Conservation (phyloP, 164 flowering plant genomes). For the Warburgia ugandensis region DNA sequence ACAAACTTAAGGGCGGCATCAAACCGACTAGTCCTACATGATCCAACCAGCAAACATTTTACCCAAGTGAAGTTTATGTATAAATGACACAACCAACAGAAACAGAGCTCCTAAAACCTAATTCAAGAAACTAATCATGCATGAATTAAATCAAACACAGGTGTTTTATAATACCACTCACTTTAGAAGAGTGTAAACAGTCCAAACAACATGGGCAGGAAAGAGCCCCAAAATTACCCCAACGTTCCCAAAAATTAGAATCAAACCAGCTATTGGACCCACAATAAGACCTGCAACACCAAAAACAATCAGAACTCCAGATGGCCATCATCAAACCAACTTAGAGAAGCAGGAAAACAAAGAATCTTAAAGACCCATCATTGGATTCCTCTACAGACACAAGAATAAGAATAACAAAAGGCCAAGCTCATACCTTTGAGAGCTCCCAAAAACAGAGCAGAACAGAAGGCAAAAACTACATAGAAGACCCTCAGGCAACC, state of each 20-base stretch:
- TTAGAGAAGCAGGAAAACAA: not conserved
- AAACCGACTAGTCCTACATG: constrained; percentile 57
- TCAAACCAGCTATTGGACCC: constrained; percentile 73
- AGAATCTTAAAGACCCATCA: not conserved
- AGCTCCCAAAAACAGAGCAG: constrained; percentile 69
- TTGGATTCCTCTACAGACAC: constrained; percentile 6
- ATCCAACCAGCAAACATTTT: constrained; percentile 6
- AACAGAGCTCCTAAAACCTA: no score
- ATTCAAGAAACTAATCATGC: no score
- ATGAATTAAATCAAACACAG: no score
- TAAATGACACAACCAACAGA: no score
- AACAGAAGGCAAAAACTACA: constrained; percentile 59
- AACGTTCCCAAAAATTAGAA: constrained; percentile 64
- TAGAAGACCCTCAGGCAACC: constrained; percentile 39
- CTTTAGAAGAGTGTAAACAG: constrained; percentile 63
- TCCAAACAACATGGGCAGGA: constrained; percentile 83
- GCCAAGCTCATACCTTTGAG: constrained; percentile 48
- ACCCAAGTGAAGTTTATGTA: constrained; percentile 74
- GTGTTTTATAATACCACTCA: no score
- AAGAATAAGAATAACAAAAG: not conserved
- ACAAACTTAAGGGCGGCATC: constrained; percentile 73
- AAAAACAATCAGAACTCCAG: no score
- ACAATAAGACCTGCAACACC: constrained; percentile 65
- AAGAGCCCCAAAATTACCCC: constrained; percentile 66
- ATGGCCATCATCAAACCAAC: constrained; percentile 1